phyloP scores from a whole-genome alignment of 805 yeast genomes.

The Starmerella vaccinii region DNA sequence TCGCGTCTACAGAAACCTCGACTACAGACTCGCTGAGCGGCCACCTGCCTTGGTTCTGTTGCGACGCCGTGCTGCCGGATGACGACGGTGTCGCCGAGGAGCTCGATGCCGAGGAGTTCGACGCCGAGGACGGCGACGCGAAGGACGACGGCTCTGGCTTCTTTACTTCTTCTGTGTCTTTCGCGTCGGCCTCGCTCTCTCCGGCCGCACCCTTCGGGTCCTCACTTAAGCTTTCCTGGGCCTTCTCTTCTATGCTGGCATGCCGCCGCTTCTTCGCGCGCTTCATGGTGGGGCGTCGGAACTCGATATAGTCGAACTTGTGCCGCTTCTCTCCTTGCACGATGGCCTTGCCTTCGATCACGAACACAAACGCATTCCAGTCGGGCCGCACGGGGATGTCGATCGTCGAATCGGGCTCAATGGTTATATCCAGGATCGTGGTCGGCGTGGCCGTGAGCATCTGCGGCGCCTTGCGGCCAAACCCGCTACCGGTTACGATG shows the following conservation, averaged over 20 bases:
- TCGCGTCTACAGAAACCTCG: constrained; percentile 5
- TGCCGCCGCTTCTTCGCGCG: background rate
- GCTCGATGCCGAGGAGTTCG: no score
- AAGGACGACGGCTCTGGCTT: no score
- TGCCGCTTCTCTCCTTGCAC: constrained; percentile 13
- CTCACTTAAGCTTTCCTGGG: background rate
- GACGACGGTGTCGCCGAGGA: no score
- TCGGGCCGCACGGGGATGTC: constrained; percentile 21
- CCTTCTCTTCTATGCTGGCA: background rate
- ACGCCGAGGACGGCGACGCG: no score
- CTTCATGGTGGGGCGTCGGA: constrained; percentile 10
- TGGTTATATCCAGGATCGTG: constrained; percentile 11
- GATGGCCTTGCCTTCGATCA: constrained; percentile 24
- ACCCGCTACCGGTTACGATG: constrained; percentile 20
- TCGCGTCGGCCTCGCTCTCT: no score
- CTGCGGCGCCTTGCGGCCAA: constrained; percentile 17
- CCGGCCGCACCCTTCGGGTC: no score
- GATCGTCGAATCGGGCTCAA: constrained; percentile 17
- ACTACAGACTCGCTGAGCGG: background rate
- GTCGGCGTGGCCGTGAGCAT: constrained; percentile 22
- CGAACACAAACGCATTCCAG: constrained; percentile 29
- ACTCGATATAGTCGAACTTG: constrained; percentile 20
- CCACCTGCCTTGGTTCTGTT: no score
- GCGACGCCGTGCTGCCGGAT: no score
- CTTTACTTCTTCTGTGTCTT: background rate